Conservation (phyloP, 179 eudicot species). For the Heliamphora pulchella region DNA sequence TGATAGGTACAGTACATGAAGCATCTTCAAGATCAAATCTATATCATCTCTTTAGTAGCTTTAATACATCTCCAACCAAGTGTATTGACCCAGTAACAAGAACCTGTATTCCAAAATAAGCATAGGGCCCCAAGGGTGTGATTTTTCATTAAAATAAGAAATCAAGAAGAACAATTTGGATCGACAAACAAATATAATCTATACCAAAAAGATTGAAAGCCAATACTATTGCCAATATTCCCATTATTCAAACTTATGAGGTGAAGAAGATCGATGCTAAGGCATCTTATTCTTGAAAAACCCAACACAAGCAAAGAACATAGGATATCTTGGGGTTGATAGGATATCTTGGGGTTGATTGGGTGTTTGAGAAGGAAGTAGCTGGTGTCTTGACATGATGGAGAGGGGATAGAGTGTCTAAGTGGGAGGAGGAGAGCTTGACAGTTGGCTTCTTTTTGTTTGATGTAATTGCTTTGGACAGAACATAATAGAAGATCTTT, state of each 20-base stretch:
- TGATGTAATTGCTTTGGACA: no score
- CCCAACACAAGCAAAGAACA: not conserved
- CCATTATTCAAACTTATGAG: not conserved
- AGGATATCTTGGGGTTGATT: no score
- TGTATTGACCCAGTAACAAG: conserved; percentile 84
- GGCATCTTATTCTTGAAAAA: no score
- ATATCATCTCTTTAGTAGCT: conserved; percentile 48
- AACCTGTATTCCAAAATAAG: conserved; percentile 36
- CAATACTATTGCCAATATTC: not conserved
- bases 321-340: no score
- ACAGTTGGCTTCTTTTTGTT: no score
- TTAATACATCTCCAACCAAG: conserved; percentile 83
- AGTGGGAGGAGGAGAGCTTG: no score
- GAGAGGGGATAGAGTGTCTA: no score
- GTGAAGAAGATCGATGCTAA: not conserved
- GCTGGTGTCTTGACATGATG: no score
- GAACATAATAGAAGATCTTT: no score
- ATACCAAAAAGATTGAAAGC: not conserved
- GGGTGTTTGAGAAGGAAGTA: no score
- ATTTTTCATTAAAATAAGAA: not conserved
- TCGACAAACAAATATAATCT: not conserved
- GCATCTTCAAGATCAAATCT: conserved; percentile 4
- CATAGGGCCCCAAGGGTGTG: not conserved
- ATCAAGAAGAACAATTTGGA: no score
- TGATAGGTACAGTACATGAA: not conserved